Evolutionary conservation across 2,329 filamentous ascomycete genomes (phyloP), one percentile per base, ranked within the genome.

Genomic region (Colletotrichum gigasporum): DNA sequence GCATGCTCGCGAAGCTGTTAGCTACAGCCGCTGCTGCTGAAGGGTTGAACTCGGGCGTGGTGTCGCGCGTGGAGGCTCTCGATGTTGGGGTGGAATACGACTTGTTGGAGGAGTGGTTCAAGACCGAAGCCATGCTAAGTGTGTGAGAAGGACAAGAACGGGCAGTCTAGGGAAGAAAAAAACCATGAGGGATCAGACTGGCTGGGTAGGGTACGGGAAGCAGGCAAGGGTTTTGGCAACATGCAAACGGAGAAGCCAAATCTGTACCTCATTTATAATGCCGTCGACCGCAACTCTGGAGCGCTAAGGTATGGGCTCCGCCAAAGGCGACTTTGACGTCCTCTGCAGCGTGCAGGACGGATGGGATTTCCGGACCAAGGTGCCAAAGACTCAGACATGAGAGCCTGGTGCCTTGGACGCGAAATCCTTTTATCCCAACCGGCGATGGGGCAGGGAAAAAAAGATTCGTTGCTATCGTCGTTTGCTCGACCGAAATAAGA

Each of bases 401-500:
- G 32, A 53, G 44, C 14, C 44, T 48, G 52, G 34, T 57, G 51
- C 50, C 57, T 65, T 62, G 50, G 30, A 48, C 34, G 42, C 57
- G 48, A 51, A 34, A 34, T 20, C 22, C 41, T 30, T 50, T 44
- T 7, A 39, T 32, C 37, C 48, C 28, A 50, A 55, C 41, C 55
- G 35, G 50, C 16, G 26, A 28, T 32, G 14, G 20, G 20, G 22
- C n/a, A 16, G n/a, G 10, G 41, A 10, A 16, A 30, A 44, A 53
- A 51, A 35, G 32, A 54, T 55, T 48, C 34, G 62, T 58, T 56
- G 59, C 62, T 32, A 44, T 57, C 62, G 52, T 55, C 58, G 65
- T 67, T 67, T 67, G 65, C 65, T 54, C 35, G 35, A 65, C 47
- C 28, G 20, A 58, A 63, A 58, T 66, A 63, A 66, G 63, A 37